phyloP scores from a whole-genome alignment of 352 stramenopile species.

The Globisporangium yorkense region DNA sequence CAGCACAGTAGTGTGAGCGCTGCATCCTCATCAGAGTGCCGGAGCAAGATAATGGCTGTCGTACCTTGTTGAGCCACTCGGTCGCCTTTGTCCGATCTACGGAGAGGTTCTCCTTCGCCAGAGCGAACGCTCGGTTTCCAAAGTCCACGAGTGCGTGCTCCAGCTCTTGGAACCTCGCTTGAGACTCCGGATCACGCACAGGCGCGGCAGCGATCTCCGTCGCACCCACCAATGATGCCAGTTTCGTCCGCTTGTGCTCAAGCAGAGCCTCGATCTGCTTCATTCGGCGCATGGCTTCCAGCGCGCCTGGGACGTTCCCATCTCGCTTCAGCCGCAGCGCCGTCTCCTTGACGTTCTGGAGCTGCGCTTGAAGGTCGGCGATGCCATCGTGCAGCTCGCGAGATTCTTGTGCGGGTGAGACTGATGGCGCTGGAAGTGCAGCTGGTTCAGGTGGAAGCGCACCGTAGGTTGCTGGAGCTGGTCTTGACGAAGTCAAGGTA shows the following conservation, averaged over 20 bases:
- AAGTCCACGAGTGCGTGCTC: slow-evolving; percentile 63
- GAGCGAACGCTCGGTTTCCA: slow-evolving; percentile 40
- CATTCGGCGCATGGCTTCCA: slow-evolving; percentile 58
- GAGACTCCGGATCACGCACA: slow-evolving; percentile 12
- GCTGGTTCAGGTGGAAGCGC: background rate
- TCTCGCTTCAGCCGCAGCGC: slow-evolving; percentile 54
- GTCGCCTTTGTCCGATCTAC: slow-evolving; percentile 43
- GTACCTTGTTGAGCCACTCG: slow-evolving; percentile 53
- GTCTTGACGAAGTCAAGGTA: background rate
- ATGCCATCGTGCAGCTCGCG: slow-evolving; percentile 6
- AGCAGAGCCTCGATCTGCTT: slow-evolving; percentile 71
- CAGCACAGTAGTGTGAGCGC: background rate
- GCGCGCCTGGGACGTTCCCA: slow-evolving; percentile 43
- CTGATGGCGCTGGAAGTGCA: background rate
- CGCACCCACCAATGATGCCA: background rate
- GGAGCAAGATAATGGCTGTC: background rate
- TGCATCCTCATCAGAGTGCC: background rate
- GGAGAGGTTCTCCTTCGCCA: slow-evolving; percentile 46
- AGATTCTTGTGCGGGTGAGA: background rate
- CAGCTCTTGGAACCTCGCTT: slow-evolving; percentile 45
- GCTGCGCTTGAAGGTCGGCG: slow-evolving; percentile 30
- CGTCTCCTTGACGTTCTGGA: slow-evolving; percentile 32
- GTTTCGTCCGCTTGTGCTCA: slow-evolving; percentile 30
- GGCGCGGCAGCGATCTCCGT: background rate
- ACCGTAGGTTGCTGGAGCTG: background rate